Base-by-base conservation (phyloP, 2,329 filamentous ascomycete species). In the Tolypocladium ophioglossoides region DNA sequence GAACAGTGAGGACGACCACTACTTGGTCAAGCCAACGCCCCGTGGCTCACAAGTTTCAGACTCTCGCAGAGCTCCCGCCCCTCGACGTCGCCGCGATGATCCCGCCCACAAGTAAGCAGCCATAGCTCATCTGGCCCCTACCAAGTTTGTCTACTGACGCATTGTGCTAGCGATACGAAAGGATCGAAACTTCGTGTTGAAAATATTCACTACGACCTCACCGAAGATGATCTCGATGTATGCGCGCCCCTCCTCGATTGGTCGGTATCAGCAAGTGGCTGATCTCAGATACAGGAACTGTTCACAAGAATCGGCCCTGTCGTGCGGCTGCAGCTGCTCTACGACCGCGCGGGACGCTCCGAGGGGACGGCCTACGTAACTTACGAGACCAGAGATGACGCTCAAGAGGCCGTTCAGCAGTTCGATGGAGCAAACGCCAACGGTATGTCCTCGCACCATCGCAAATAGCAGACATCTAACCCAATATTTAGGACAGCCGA, bases 391-490 rank as follows among this genome's bases (percentile, higher is more conserved):
- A 73, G 80, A 51, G 78, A 82, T 50, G 87, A 96, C 68, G 91
- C 91, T 11, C 74, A 79, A 62, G 77, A 80, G 48, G 91, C 91
- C 2, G 79, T 96, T 54, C 78, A 76, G 53, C 86, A 96, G 63
- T 96, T 87, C 65, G 86, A 96, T 66, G 89, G 89, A 54, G 91
- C 91, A 58, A 96, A 96, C 66, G 91, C 91, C 55, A 91, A 94
- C 62, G 87, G 86, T 78, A 74, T 39, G 56, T 54, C 40, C 11
- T 48, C 7, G 12, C 7, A 20, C 9, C 4, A 4, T 32, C 12
- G 9, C 32, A 7, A 30, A 40, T 4, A 11, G 20, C 6, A 39
- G 2, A 9, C n/a, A 11, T 22, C 52, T 56, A 51, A 47, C 53
- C 34, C 16, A 4, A 3, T 22, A 11, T 50, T 1, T 47, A 84